phyloP scores from a whole-genome alignment of 768 basidiomycete genomes.

The Tulasnella sp. region DNA sequence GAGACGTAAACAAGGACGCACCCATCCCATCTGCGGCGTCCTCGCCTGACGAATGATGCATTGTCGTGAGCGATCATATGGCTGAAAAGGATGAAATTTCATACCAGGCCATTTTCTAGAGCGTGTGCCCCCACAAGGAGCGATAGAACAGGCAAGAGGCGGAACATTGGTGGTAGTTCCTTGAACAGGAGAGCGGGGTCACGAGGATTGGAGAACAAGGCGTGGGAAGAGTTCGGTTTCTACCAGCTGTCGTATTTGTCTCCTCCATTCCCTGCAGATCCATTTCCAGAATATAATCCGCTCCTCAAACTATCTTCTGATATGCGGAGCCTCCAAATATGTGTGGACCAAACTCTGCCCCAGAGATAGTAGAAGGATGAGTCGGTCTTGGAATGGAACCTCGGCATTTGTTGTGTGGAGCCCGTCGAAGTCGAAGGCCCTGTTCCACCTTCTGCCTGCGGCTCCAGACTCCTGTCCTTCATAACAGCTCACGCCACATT shows the following conservation, averaged over 20 bases:
- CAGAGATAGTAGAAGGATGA: background rate
- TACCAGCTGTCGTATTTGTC: background rate
- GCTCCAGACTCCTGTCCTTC: background rate
- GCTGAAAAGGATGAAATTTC: background rate
- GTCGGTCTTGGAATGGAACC: background rate
- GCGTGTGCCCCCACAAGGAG: conserved; percentile 4
- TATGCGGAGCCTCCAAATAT: background rate
- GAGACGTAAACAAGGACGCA: background rate
- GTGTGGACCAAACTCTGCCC: background rate
- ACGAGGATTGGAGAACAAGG: background rate
- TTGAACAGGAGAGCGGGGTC: background rate
- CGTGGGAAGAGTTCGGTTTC: background rate
- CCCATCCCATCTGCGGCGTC: conserved; percentile 26
- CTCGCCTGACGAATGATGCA: conserved; percentile 11
- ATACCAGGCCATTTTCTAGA: conserved; percentile 25
- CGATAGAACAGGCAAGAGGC: background rate
- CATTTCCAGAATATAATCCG: background rate
- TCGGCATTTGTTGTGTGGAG: background rate
- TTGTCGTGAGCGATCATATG: background rate
- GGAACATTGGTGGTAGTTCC: conserved; percentile 10
- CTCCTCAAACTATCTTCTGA: background rate
- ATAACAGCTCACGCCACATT: background rate
- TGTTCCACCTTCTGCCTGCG: background rate
- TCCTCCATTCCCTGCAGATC: background rate
- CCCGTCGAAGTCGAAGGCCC: background rate